Evolutionary conservation across 768 basidiomycete species (phyloP).

Genomic region (Phaeotremella fagi): DNA sequence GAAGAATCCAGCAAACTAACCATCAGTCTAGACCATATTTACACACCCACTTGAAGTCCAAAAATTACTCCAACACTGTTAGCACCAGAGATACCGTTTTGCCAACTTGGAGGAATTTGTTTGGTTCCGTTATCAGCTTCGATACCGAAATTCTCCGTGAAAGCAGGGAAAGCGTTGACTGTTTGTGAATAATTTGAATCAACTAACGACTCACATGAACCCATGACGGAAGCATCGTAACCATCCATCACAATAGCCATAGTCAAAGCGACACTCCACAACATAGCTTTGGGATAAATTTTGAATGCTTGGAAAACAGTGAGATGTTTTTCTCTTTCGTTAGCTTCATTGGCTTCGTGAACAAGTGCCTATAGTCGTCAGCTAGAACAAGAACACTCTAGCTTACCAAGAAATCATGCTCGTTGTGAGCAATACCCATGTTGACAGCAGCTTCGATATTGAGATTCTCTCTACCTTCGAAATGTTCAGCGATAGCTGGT

Average conservation of each 20-base stretch:
- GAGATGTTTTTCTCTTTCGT: constrained; percentile 38
- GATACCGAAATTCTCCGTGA: constrained; percentile 19
- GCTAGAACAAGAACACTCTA: too few relatives aligned
- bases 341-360: constrained; percentile 44
- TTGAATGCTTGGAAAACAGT: constrained; percentile 36
- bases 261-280: constrained; percentile 37
- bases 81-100: constrained; percentile 41
- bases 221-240: constrained; percentile 17
- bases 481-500: too few relatives aligned
- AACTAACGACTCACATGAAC: constrained; percentile 1
- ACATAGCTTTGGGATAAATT: constrained; percentile 42
- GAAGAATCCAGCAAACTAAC: constrained; percentile 38
- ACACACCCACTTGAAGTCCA: constrained; percentile 39
- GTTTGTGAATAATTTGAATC: too few relatives aligned
- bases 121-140: constrained; percentile 12
- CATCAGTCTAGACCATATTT: too few relatives aligned
- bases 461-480: too few relatives aligned
- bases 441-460: too few relatives aligned
- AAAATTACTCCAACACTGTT: constrained; percentile 35
- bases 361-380: too few relatives aligned
- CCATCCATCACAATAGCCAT: constrained; percentile 39
- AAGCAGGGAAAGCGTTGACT: too few relatives aligned
- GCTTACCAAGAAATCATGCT: too few relatives aligned
- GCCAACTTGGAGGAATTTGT: constrained; percentile 47
- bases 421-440: too few relatives aligned